These are phyloP conservation scores for Erythrobasidium hasegawianum DNA, from an alignment of 1,284 basidiomycete genomes.

Conservation along the genomic window DNA sequence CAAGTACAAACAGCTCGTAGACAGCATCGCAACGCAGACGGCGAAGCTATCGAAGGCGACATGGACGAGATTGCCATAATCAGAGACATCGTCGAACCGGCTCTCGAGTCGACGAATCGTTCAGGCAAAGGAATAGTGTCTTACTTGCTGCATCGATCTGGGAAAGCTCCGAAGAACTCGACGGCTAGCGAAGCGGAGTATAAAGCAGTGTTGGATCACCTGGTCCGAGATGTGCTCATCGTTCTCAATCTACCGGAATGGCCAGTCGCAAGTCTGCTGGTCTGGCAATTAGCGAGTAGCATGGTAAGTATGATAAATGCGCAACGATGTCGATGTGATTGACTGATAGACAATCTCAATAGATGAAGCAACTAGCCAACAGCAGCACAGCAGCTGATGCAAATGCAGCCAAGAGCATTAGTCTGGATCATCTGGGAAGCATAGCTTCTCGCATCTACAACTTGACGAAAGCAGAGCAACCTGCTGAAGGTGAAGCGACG, in stretches of 20 bases:
- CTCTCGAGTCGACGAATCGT: slow-evolving; percentile 66
- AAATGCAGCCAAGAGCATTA: slow-evolving; percentile 77
- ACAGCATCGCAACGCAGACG: slow-evolving; percentile 51
- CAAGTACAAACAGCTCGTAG: slow-evolving; percentile 62
- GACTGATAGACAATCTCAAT: too few relatives aligned
- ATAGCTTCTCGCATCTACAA: slow-evolving; percentile 74
- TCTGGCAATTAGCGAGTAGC: slow-evolving; percentile 70
- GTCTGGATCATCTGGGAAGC: slow-evolving; percentile 87
- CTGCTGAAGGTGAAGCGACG: neutral
- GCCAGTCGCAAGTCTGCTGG: slow-evolving; percentile 81
- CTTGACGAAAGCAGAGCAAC: neutral
- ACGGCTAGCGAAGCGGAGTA: slow-evolving; percentile 76
- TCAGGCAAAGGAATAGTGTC: slow-evolving; percentile 76
- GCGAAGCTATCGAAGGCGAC: slow-evolving; percentile 58
- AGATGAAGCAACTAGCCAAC: slow-evolving; percentile 76
- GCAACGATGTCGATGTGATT: too few relatives aligned
- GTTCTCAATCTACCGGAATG: slow-evolving; percentile 93
- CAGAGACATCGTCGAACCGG: slow-evolving; percentile 35
- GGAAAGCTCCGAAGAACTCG: slow-evolving; percentile 76
- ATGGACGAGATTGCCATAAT: slow-evolving; percentile 49
- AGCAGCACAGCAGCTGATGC: slow-evolving; percentile 68
- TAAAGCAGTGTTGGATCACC: slow-evolving; percentile 79
- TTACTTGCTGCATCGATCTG: slow-evolving; percentile 80
- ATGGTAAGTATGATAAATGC: too few relatives aligned
- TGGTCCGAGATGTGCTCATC: slow-evolving; percentile 80